Percentiles rank a stretch among this genome's conserved stretches.
Conservation (phyloP, 2,329 filamentous ascomycete species). For the Colletotrichum sp. region DNA sequence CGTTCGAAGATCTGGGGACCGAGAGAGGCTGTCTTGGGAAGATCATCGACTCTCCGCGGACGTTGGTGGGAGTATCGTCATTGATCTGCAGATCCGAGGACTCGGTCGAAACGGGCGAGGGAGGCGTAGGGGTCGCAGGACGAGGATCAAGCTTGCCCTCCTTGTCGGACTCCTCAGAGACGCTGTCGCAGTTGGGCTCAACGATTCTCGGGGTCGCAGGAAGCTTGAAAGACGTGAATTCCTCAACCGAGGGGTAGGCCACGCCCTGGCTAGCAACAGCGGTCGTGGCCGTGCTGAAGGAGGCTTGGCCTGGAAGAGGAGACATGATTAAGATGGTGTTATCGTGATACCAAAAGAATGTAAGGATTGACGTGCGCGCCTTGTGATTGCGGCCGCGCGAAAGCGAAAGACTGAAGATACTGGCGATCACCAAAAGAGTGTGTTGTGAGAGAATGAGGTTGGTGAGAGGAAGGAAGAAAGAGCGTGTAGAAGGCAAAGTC, state of each 20-base stretch:
- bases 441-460: neutral
- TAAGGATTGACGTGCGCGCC: neutral
- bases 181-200: neutral
- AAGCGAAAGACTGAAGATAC: neutral
- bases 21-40: neutral
- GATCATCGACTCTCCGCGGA: conserved; percentile 11
- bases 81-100: neutral
- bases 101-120: conserved; percentile 1
- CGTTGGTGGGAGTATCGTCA: neutral
- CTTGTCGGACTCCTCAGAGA: neutral
- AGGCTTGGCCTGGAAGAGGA: neutral
- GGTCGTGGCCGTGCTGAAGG: conserved; percentile 2
- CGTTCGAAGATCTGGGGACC: neutral
- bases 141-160: neutral
- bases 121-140: neutral
- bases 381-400: neutral
- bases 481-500: neutral
- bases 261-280: neutral
- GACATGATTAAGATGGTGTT: neutral
- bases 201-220: neutral
- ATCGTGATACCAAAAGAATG: neutral
- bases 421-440: neutral
- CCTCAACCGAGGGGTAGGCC: neutral
- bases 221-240: conserved; percentile 1
- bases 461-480: neutral